phyloP scores from a whole-genome alignment of 1,284 basidiomycete species.

The Psilocybe mexicana region DNA sequence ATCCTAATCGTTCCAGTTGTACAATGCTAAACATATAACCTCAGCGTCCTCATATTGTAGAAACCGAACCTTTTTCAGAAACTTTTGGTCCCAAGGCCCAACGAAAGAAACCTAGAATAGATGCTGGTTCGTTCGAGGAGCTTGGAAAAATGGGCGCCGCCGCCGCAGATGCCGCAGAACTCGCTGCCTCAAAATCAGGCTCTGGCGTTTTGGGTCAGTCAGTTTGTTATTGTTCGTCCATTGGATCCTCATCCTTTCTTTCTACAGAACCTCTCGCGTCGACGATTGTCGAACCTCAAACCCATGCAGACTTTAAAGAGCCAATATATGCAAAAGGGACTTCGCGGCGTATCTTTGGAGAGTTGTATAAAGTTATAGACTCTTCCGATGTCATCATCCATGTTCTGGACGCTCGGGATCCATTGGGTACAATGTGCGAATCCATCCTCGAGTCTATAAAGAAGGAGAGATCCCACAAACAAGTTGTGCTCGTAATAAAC shows the following conservation, averaged over 20 bases:
- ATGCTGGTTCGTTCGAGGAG: constrained; percentile 87
- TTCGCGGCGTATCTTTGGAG: constrained; percentile 93
- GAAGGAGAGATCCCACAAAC: constrained; percentile 98
- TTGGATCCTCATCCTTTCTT: background rate
- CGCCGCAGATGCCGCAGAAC: constrained; percentile 44
- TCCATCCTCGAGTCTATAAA: constrained; percentile 92
- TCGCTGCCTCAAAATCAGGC: constrained; percentile 39
- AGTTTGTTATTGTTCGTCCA: background rate
- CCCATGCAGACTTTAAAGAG: constrained; percentile 77
- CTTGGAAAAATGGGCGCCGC: constrained; percentile 68
- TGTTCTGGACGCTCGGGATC: constrained; percentile 95
- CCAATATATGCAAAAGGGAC: constrained; percentile 93
- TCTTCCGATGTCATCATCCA: constrained; percentile 97
- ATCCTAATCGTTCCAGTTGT: background rate
- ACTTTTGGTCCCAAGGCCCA: constrained; percentile 95
- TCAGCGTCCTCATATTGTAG: constrained; percentile 87
- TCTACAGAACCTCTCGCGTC: constrained; percentile 43
- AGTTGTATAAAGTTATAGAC: constrained; percentile 99
- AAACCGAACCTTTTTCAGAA: constrained; percentile 89
- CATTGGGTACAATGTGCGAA: constrained; percentile 95
- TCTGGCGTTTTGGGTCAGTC: constrained; percentile 43
- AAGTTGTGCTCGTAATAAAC: constrained; percentile 95
- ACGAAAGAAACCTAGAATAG: constrained; percentile 83
- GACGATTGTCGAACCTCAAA: constrained; percentile 50
- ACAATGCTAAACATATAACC: background rate